A percentile compares a stretch with the other conserved stretches of the same genome.
phyloP scores from a whole-genome alignment of 495 filamentous ascomycete species.

The Pseudomonodictys pantanalensis region DNA sequence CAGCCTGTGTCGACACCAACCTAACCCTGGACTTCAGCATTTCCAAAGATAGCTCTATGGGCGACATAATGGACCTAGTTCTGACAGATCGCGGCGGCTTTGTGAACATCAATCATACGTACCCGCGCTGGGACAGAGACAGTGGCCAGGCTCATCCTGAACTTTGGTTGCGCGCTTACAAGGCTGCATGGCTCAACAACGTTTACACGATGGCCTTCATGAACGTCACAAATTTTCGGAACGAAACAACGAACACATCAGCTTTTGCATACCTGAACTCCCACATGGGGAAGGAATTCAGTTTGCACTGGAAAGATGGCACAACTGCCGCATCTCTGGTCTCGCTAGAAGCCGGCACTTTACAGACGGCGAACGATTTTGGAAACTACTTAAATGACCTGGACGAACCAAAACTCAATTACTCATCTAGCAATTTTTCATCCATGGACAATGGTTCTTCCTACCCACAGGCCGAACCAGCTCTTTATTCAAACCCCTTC shows the following conservation, averaged over 20 bases:
- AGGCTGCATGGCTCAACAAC: slow-evolving; percentile 48
- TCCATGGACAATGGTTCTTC: background rate
- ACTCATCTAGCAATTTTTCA: background rate
- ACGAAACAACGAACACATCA: slow-evolving; percentile 12
- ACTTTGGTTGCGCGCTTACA: slow-evolving; percentile 42
- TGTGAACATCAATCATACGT: slow-evolving; percentile 34
- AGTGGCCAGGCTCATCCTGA: slow-evolving; percentile 37
- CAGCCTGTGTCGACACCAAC: slow-evolving; percentile 47
- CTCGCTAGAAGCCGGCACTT: slow-evolving; percentile 10
- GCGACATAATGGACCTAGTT: slow-evolving; percentile 6
- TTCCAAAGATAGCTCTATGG: background rate
- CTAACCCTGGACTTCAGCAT: slow-evolving; percentile 43
- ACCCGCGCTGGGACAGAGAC: slow-evolving; percentile 27
- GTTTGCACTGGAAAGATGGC: background rate
- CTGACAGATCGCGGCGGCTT: slow-evolving; percentile 49
- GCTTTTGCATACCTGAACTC: slow-evolving; percentile 43
- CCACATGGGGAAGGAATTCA: slow-evolving; percentile 31
- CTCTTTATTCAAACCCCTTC: slow-evolving; percentile 1
- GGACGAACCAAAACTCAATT: background rate
- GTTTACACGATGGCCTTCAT: slow-evolving; percentile 33
- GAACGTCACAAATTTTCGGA: slow-evolving; percentile 31
- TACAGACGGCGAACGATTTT: too few species aligned
- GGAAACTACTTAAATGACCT: too few species aligned
- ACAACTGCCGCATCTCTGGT: background rate
- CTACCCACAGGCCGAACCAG: background rate